Conservation (phyloP, 2,329 filamentous ascomycete genomes). For the Xylariaceae sp. region DNA sequence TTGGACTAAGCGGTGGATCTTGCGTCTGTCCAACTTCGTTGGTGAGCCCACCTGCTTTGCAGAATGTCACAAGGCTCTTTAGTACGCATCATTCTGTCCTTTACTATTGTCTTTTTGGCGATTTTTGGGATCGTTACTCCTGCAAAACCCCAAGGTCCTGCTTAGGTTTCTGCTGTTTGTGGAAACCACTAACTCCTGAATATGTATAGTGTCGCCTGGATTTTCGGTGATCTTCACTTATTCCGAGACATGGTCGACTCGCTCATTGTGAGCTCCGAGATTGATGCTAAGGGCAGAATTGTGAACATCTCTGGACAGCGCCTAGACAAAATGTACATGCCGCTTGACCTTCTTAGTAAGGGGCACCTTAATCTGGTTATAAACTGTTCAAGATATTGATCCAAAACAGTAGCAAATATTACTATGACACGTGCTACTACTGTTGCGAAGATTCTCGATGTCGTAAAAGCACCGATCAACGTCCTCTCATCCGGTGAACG, state of each 20-base stretch:
- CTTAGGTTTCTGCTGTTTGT: neutral
- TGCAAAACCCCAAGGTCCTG: no score
- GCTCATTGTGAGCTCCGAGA: constrained; percentile 31
- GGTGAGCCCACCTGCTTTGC: constrained; percentile 8
- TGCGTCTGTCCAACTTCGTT: constrained; percentile 13
- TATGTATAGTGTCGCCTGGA: constrained; percentile 33
- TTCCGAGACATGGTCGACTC: constrained; percentile 35
- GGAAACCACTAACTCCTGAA: constrained; percentile 1
- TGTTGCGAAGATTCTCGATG: constrained; percentile 28
- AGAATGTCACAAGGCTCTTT: constrained; percentile 32
- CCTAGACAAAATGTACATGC: constrained; percentile 34
- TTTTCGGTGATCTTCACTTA: constrained; percentile 32
- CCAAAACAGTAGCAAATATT: constrained; percentile 24
- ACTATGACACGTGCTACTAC: constrained; percentile 21
- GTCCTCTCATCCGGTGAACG: constrained; percentile 17
- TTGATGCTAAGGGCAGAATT: constrained; percentile 31
- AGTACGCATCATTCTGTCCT: constrained; percentile 4
- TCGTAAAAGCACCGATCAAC: constrained; percentile 21
- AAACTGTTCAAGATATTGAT: neutral
- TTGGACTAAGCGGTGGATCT: constrained; percentile 35
- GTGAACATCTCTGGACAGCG: constrained; percentile 29
- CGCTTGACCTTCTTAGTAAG: constrained; percentile 33
- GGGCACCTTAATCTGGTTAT: neutral
- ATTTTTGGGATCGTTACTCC: neutral
- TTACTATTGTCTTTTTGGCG: neutral